A percentile compares a stretch with the other conserved stretches of the same genome.
phyloP scores from a whole-genome alignment of 1,284 basidiomycete species.

The Sporisorium scitamineum region DNA sequence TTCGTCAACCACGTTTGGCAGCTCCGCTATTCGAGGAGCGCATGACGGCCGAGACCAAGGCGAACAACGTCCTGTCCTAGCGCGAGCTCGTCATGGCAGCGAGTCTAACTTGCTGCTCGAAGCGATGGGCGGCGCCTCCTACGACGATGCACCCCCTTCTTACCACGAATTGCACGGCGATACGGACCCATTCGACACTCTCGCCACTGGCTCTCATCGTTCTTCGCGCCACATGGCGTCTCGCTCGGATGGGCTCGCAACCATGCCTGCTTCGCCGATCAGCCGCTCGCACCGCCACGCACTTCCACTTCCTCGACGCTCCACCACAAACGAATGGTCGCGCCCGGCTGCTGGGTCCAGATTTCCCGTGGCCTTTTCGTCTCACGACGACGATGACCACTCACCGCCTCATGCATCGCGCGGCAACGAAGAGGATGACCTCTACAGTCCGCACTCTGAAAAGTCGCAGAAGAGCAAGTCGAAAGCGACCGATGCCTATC shows the following conservation, averaged over 20 bases:
- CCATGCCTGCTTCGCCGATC: slow-evolving; percentile 22
- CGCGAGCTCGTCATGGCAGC: slow-evolving; percentile 22
- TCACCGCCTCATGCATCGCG: neutral
- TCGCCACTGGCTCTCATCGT: neutral
- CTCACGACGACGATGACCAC: neutral
- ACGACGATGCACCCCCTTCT: slow-evolving; percentile 33
- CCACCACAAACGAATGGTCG: slow-evolving; percentile 17
- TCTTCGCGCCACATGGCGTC: slow-evolving; percentile 8
- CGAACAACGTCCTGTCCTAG: neutral
- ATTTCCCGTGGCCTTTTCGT: slow-evolving; percentile 16
- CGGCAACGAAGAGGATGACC: slow-evolving; percentile 12
- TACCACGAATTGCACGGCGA: slow-evolving; percentile 41
- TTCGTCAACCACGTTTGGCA: neutral
- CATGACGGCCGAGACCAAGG: neutral
- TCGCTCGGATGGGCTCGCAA: slow-evolving; percentile 16
- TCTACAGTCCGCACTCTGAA: slow-evolving; percentile 12
- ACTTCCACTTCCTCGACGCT: slow-evolving; percentile 11
- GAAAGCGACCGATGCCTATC: slow-evolving; percentile 3
- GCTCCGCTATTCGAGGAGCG: neutral
- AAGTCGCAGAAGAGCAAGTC: slow-evolving; percentile 2
- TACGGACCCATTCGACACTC: slow-evolving; percentile 21
- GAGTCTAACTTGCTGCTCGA: slow-evolving; percentile 30
- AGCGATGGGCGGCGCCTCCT: slow-evolving; percentile 1
- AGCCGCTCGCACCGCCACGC: slow-evolving; percentile 2
- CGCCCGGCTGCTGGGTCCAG: neutral